These are phyloP conservation scores for Alternaria novae-zelandiae DNA, from an alignment of 2,329 filamentous ascomycete genomes.

Conservation along the genomic window DNA sequence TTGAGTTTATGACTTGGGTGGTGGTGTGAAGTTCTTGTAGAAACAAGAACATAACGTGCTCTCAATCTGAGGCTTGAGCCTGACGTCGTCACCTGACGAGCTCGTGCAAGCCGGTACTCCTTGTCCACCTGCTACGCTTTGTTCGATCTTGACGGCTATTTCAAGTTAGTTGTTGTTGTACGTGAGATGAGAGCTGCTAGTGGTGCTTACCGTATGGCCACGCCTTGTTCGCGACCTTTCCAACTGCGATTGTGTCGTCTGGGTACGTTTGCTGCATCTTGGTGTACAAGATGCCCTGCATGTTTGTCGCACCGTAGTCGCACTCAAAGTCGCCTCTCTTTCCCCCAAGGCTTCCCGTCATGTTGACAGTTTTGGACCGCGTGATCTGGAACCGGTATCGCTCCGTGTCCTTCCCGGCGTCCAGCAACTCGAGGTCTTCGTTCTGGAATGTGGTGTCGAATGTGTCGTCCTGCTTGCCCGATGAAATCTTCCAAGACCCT, in stretches of 20 bases:
- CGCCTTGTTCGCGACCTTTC: constrained; percentile 37
- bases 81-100: constrained; percentile 45
- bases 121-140: constrained; percentile 57
- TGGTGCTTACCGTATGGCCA: constrained; percentile 45
- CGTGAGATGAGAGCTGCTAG: not conserved
- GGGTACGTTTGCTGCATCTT: constrained; percentile 53
- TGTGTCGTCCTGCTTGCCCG: constrained; percentile 58
- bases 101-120: constrained; percentile 63
- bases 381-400: constrained; percentile 64
- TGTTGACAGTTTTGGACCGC: constrained; percentile 61
- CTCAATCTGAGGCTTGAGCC: constrained; percentile 43
- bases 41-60: constrained; percentile 53
- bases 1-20: constrained; percentile 11
- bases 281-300: constrained; percentile 68
- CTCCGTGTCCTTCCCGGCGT: constrained; percentile 58
- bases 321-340: constrained; percentile 60
- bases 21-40: constrained; percentile 52
- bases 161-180: constrained; percentile 10
- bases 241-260: constrained; percentile 27
- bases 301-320: constrained; percentile 62
- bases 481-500: constrained; percentile 60
- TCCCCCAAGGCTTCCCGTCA: constrained; percentile 53
- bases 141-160: constrained; percentile 60
- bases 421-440: constrained; percentile 57
- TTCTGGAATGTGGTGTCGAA: constrained; percentile 65